Evolutionary conservation across 2,329 filamentous ascomycete genomes (phyloP), one percentile per base, ranked within the genome.

Genomic region (Chaetomium olivaceum): DNA sequence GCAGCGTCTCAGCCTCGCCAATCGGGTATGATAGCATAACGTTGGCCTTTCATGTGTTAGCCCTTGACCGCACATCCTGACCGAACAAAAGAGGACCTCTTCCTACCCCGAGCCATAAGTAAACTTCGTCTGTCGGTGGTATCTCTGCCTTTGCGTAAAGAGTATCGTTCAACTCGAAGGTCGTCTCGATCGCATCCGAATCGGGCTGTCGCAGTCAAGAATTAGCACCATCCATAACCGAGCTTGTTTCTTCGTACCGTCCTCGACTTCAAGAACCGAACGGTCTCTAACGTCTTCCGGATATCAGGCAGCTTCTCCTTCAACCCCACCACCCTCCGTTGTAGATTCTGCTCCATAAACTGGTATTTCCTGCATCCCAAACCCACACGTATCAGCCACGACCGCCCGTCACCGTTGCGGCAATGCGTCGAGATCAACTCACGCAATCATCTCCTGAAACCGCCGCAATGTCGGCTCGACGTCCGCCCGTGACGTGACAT

Each of bases 251-350:
- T 33, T 54, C 21, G 6, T 78, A 91, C 90, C 78, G 90, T 90
- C 76, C 90, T 86, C 66, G 88, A 84, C 80, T 91, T 90, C 68
- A 99, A 77, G 74, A 98, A 98, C 65, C 83, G 85, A 59, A 98
- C 94, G 21, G 92, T 95, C 67, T 98, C 94, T 66, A 98, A 80
- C 0, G 95, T 98, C 83, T 97, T 97, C 74, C 92, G 89, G 70
- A 99, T 98, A 77, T 99, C 95, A 0, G 95, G 95, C 71, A 99
- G 93, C 82, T 98, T 99, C 75, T 97, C 93, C 74, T 89, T 91
- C 63, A 99, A 81, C 2, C 93, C 93, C 4, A 85, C 83, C 61
- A 91, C 89, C 57, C 95, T 87, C 69, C 92, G 86, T 77, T 96
- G 90, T 66, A 95, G 91, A 78, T 97, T 98, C 76, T 90, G 83